These are phyloP conservation scores for Acrocalymma vagum DNA, from an alignment of 2,329 filamentous ascomycete genomes.

Conservation along the genomic window DNA sequence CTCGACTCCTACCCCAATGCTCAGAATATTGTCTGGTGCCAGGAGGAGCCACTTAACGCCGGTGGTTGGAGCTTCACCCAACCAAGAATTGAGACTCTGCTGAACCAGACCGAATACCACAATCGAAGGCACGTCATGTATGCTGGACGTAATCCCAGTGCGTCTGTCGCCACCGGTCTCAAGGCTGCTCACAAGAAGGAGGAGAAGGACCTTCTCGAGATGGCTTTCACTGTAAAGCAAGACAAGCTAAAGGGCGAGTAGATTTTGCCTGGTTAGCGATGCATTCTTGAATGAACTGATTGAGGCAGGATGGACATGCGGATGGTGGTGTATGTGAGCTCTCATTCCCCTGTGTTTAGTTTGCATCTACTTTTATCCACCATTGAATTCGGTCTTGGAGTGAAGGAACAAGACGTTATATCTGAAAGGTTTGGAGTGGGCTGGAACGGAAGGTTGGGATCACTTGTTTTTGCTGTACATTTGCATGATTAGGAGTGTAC, in stretches of 20 bases:
- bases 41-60: constrained; percentile 97
- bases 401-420: too few species aligned
- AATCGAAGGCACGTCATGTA: constrained; percentile 97
- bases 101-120: constrained; percentile 93
- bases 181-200: constrained; percentile 91
- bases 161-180: constrained; percentile 90
- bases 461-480: constrained; percentile 33
- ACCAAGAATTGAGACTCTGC: constrained; percentile 93
- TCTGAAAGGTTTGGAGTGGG: too few species aligned
- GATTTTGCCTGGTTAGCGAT: constrained; percentile 12
- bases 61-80: constrained; percentile 98
- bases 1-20: constrained; percentile 97
- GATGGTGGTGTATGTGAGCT: too few species aligned
- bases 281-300: constrained; percentile 40
- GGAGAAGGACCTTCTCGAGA: constrained; percentile 81
- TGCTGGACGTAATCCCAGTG: constrained; percentile 91
- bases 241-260: constrained; percentile 73
- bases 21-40: constrained; percentile 95
- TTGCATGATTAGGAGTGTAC: constrained; percentile 39
- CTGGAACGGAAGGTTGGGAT: too few species aligned
- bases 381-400: too few species aligned
- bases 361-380: too few species aligned
- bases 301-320: too few species aligned
- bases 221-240: constrained; percentile 70
- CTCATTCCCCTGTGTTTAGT: too few species aligned